Evolutionary conservation across 768 basidiomycete species (phyloP), one percentile per base, ranked within the genome.

Genomic region (Lactarius trivialis): DNA sequence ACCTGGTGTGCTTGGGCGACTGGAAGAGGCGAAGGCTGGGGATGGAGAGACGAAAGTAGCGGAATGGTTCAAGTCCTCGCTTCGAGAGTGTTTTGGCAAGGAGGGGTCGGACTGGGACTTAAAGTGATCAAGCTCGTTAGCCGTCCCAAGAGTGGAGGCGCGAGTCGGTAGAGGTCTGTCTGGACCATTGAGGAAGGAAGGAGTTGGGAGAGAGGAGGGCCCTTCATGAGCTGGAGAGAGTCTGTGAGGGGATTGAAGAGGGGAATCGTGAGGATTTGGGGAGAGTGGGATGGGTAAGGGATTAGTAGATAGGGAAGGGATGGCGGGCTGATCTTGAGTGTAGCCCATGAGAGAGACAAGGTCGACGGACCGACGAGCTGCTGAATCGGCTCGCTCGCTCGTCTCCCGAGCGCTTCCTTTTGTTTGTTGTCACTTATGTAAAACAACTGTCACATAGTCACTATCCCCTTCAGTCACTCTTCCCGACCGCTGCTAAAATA

Each of bases 1-100:
- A 68, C 79, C 79, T 57, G 87, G 82, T 14, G 82, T 85, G 39
- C 80, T 74, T n/a, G 86, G 81, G 65, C 83, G 83, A 74, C 80
- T 84, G 55, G 79, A 77, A 66, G 78, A 73, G 64, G 79, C 76
- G 71, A 81, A 82, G 76, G 78, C 56, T 59, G 62, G 67, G 56
- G 61, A 65, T 14, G 60, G 61, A 53, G 50, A 55, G 59, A 41
- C 65, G 51, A 68, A 68, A 51, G 71, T 66, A 39, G 60, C 67
- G 51, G 73, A 68, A 71, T 89, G 88, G 73, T 83, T 86, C 56
- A 89, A 76, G 75, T 89, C 89, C 69, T 87, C 80, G 74, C 88
- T 91, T 58, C 81, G 84, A 61, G 86, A 76, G 70, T 86, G 82
- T 61, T 81, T 69, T 43, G 68, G 67, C 24, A 56, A 26, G 6